Conservation (phyloP, 1,284 basidiomycete species). For the Macrocystidia cucumis region DNA sequence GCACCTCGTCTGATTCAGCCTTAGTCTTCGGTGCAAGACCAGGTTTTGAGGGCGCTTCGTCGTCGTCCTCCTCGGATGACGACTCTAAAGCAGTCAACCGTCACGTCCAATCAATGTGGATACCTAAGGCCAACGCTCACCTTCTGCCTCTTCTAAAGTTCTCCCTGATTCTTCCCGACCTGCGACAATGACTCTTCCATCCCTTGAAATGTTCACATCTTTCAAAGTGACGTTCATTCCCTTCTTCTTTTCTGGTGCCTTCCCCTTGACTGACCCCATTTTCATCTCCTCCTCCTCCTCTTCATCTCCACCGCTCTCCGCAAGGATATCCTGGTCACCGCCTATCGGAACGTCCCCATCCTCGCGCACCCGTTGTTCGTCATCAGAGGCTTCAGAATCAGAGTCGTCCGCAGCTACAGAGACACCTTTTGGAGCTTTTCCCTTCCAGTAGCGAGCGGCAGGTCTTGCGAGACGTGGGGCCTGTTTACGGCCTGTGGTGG, state of each 20-base stretch:
- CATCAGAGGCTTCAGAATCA: conserved; percentile 40
- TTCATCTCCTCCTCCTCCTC: conserved; percentile 44
- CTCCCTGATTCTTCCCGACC: conserved; percentile 68
- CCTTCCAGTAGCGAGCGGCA: conserved; percentile 77
- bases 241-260: conserved; percentile 27
- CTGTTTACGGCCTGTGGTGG: conserved; percentile 41
- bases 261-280: conserved; percentile 27
- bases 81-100: conserved; percentile 18
- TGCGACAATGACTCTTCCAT: conserved; percentile 71
- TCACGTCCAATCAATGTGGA: conserved; percentile 4
- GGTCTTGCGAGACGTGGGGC: conserved; percentile 66
- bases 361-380: conserved; percentile 35
- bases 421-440: conserved; percentile 74
- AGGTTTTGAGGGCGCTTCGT: conserved; percentile 15
- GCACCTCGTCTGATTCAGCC: conserved; percentile 40
- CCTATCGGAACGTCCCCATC: conserved; percentile 52
- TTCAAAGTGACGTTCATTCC: conserved; percentile 65
- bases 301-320: conserved; percentile 28
- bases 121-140: conserved; percentile 14
- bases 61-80: conserved; percentile 43
- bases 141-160: conserved; percentile 41
- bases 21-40: conserved; percentile 20
- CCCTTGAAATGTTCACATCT: conserved; percentile 70
- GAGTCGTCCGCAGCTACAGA: conserved; percentile 46
- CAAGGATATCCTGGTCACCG: conserved; percentile 40